phyloP scores from a whole-genome alignment of 2,329 filamentous ascomycete species.

The Intubia oerlemansii region DNA sequence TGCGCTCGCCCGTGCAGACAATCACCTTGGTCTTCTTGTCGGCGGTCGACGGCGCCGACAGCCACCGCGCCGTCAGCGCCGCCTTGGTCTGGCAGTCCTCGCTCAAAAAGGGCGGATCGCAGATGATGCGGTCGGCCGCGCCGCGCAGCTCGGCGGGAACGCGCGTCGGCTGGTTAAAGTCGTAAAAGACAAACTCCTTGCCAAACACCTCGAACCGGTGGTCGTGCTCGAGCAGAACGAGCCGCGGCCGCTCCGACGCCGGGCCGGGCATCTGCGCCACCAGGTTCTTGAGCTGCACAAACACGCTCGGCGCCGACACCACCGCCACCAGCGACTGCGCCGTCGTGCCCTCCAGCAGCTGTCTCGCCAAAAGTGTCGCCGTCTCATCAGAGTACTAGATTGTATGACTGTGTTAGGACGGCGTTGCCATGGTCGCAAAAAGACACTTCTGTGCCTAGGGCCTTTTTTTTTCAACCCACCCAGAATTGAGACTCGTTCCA shows the following conservation, averaged over 20 bases:
- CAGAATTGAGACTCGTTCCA: conserved; percentile 77
- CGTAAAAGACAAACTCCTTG: conserved; percentile 52
- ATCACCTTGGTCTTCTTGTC: conserved; percentile 29
- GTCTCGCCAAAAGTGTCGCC: conserved; percentile 37
- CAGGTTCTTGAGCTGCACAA: conserved; percentile 50
- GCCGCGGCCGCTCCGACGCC: conserved; percentile 20
- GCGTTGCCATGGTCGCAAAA: background rate
- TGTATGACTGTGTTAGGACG: conserved; percentile 13
- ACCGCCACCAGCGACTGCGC: conserved; percentile 37
- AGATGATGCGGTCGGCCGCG: conserved; percentile 45
- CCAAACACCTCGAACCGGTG: conserved; percentile 47
- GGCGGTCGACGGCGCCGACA: too few relatives aligned
- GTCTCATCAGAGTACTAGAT: conserved; percentile 60
- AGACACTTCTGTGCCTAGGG: conserved; percentile 25
- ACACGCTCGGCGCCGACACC: conserved; percentile 56
- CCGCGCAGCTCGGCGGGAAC: conserved; percentile 33
- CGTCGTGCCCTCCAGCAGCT: conserved; percentile 41
- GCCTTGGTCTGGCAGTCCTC: conserved; percentile 64
- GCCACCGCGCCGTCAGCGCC: conserved; percentile 55
- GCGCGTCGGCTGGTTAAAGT: conserved; percentile 47
- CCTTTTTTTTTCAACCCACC: too few relatives aligned
- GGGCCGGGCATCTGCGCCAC: conserved; percentile 1
- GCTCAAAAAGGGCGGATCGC: conserved; percentile 61
- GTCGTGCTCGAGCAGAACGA: conserved; percentile 55
- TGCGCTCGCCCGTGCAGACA: conserved; percentile 58